These are phyloP conservation scores for Ceratobasidium sp. DNA, from an alignment of 1,284 basidiomycete species.

Conservation along the genomic window DNA sequence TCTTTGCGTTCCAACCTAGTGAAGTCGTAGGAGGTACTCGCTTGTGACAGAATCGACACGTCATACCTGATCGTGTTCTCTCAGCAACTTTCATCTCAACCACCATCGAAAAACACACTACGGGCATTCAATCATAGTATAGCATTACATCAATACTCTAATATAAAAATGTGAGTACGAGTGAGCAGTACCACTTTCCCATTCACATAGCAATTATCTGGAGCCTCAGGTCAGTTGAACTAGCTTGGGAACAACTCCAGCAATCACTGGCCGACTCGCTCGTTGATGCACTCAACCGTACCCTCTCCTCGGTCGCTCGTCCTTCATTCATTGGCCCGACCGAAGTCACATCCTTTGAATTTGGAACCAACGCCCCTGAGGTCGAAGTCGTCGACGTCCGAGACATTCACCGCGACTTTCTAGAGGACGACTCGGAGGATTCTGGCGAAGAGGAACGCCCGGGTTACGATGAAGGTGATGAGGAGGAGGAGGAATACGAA, in stretches of 20 bases:
- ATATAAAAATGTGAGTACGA: background rate
- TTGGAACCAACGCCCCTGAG: constrained; percentile 84
- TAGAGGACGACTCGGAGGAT: constrained; percentile 81
- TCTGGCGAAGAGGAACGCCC: constrained; percentile 47
- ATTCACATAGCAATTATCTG: background rate
- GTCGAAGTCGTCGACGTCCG: constrained; percentile 90
- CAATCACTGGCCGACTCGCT: constrained; percentile 67
- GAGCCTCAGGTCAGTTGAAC: constrained; percentile 20
- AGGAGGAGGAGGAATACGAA: constrained; percentile 43
- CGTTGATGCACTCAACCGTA: constrained; percentile 79
- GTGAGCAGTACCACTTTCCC: background rate
- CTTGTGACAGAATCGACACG: background rate
- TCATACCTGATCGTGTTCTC: background rate
- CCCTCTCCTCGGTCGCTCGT: constrained; percentile 71
- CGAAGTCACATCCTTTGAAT: constrained; percentile 83
- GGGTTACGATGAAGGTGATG: constrained; percentile 31
- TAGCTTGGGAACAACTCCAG: constrained; percentile 30
- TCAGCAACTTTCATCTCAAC: background rate
- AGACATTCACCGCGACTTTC: constrained; percentile 93
- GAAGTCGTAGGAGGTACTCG: background rate
- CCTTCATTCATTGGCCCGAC: constrained; percentile 96
- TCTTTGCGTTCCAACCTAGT: background rate
- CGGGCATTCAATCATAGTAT: background rate
- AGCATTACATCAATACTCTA: background rate
- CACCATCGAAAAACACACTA: background rate